phyloP scores from a whole-genome alignment of 768 basidiomycete species.

The Candolleomyces eurysporus region DNA sequence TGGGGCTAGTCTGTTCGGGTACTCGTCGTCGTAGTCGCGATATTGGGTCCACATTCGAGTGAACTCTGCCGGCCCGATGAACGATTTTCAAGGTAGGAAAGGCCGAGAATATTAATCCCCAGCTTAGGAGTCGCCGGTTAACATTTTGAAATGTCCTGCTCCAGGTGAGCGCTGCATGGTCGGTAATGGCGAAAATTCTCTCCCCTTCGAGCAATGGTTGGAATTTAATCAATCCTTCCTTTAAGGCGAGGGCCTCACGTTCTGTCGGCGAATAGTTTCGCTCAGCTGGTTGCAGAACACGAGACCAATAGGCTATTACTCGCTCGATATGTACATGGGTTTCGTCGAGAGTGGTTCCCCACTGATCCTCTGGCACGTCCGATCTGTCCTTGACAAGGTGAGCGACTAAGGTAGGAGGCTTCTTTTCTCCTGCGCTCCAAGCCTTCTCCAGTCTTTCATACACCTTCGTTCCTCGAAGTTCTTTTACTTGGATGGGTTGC shows the following conservation, averaged over 20 bases:
- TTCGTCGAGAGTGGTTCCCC: slow-evolving; percentile 25
- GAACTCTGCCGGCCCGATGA: slow-evolving; percentile 35
- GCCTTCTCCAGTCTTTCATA: slow-evolving; percentile 24
- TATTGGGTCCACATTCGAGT: slow-evolving; percentile 40
- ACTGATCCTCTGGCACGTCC: slow-evolving; percentile 18
- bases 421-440: slow-evolving; percentile 10
- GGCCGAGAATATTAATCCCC: slow-evolving; percentile 34
- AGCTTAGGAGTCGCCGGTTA: slow-evolving; percentile 33
- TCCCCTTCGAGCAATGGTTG: slow-evolving; percentile 36
- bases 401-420: slow-evolving; percentile 21
- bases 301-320: not conserved
- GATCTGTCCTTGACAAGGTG: slow-evolving; percentile 12
- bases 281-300: slow-evolving; percentile 22
- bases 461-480: slow-evolving; percentile 24
- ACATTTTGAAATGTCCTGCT: slow-evolving; percentile 34
- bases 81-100: slow-evolving; percentile 34
- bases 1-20: slow-evolving; percentile 18
- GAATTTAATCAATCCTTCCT: slow-evolving; percentile 37
- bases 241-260: slow-evolving; percentile 34
- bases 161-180: slow-evolving; percentile 36
- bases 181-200: slow-evolving; percentile 24
- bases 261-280: slow-evolving; percentile 37
- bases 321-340: slow-evolving; percentile 24
- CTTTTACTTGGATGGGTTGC: slow-evolving; percentile 22
- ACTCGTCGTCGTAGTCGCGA: slow-evolving; percentile 25